These are phyloP conservation scores for Diutina sp. DNA, from an alignment of 1,139 yeast species.

Conservation along the genomic window DNA sequence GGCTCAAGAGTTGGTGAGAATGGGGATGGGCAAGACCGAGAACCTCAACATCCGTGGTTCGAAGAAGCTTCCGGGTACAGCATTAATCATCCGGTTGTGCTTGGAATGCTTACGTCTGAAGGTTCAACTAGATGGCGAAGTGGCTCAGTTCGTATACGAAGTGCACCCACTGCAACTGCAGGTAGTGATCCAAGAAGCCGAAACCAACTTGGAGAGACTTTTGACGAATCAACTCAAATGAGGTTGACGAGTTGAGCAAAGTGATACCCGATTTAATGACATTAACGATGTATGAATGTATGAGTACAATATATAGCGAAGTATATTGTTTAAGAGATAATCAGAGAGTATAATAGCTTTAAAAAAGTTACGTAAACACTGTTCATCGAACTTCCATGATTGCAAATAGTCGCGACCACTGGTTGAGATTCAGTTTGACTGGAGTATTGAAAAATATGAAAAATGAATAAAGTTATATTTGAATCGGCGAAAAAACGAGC, in stretches of 20 bases:
- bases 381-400: no score
- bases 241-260: no score
- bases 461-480: no score
- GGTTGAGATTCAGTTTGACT: no score
- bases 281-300: neutral
- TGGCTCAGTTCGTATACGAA: neutral
- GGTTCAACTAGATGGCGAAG: neutral
- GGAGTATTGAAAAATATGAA: no score
- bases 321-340: neutral
- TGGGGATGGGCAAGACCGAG: neutral
- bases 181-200: neutral
- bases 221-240: neutral
- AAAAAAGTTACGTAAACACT: no score
- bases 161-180: neutral
- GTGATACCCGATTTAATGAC: neutral
- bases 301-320: neutral
- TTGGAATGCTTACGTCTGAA: neutral
- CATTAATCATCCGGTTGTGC: neutral
- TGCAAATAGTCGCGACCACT: no score
- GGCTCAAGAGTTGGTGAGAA: neutral
- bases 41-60: neutral
- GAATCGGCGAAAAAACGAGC: no score
- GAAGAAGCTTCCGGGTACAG: slow-evolving; percentile 1
- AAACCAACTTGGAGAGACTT: neutral
- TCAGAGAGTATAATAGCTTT: neutral